Evolutionary conservation across 2,329 filamentous ascomycete genomes (phyloP), one percentile per base, ranked within the genome.

Genomic region (Paradendryphiella salina): DNA sequence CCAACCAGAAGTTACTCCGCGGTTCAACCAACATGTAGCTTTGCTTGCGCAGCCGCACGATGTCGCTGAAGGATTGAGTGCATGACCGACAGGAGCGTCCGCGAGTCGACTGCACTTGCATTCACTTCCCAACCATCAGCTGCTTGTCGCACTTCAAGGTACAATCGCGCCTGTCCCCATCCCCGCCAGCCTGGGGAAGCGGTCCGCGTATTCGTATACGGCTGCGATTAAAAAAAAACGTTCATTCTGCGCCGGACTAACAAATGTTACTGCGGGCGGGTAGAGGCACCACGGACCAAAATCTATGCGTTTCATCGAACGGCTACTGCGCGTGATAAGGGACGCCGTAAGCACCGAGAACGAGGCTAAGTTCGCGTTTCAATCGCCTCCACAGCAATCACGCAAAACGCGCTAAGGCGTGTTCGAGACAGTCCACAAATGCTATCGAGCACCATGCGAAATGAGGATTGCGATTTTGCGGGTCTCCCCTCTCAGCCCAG

Each of bases 381-480:
- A 31, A 34, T 29, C 18, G 40, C 35, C 41, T 39, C 46, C 34
- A 36, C 46, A 37, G 26, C 42, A 41, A 39, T 40, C 36, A 40
- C 18, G 13, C 21, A 13, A 20, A 8, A 29, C 21, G 40, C 50
- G 26, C 46, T 41, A 50, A 32, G 26, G 10, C 28, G 33, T 18
- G 34, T 13, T 45, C 26, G 33, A 45, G 13, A 26, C 35, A 35
- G 35, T 31, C 34, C 40, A 21, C 21, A 15, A 44, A 38, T 33
- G 45, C 38, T 34, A 52, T 50, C 39, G 39, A 29, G 36, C 11
- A 42, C 23, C 23, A 53, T 53, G 46, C 46, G 34, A 53, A 53
- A 53, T 53, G 45, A 45, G 17, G 20, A 40, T 32, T 50, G 46
- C 34, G 33, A 39, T 45, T 45, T 36, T 31, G 17, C 21, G n/a